Base-by-base conservation (phyloP, 208 protist species). In the Acanthamoeba triangularis region DNA sequence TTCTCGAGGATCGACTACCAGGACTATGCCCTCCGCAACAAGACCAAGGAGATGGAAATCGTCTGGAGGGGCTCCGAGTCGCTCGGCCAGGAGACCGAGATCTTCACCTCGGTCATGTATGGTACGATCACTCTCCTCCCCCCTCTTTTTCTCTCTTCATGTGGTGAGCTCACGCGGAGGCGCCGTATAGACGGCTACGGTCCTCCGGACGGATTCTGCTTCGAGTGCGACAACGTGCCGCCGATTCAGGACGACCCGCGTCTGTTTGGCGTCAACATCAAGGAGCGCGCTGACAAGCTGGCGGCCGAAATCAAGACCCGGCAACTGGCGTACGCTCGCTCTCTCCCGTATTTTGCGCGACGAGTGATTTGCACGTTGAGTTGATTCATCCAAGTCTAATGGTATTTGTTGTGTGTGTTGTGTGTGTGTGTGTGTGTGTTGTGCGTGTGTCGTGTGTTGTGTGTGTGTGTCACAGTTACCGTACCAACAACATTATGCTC, bases 61-160 rank as follows among this genome's bases (percentile, higher is more conserved):
- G 33, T 95, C 11, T 96, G 95, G 95, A 4, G 84, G 6, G 80
- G 78, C 52, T 69, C 67, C 30, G 13, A 78, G n/a, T 84, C 47
- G 8, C 84, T 94, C 30, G 72, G 90, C 63, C 10, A 30, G 20
- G 90, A 94, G 72, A 67, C 56, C 18, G 56, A 85, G 30, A 96
- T 96, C 56, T 96, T 94, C 52, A 96, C 95, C 35, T 87, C 95
- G 20, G 74, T 95, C 44, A 54, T 96, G 28, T 95, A 98, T 63
- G 97, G 88, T 93, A 28, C 56, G 49, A 2, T 16, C 30, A 11
- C 18, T 2, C 10, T 23, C 30, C 63, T 30, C 63, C 13, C 18
- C 35, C 1, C 18, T n/a, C 63, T 28, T 65, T 23, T 14, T 1
- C 0, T 8, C 25, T 65, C 59, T 6, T 25, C 20, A 14, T 59